Conservation (phyloP, 352 stramenopile species). For the Pythium myriotylum region DNA sequence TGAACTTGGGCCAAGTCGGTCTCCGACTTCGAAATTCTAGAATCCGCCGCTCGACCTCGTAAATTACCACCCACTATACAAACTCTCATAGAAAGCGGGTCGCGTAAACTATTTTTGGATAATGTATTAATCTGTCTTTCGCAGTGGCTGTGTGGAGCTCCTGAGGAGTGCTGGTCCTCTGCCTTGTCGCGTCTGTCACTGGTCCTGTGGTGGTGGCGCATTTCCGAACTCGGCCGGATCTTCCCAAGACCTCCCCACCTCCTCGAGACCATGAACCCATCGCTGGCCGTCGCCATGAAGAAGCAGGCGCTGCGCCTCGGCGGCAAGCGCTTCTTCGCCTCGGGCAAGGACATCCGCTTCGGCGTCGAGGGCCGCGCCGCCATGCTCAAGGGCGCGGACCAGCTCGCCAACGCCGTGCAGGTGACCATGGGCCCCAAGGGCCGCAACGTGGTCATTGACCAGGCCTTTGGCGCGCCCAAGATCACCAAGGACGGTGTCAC, state of each 20-base stretch:
- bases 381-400: constrained; percentile 99
- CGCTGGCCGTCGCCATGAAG: constrained; percentile 65
- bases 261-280: constrained; percentile 62
- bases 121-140: constrained; percentile 7
- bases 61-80: neutral
- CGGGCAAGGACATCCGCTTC: constrained; percentile 99
- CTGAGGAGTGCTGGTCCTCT: constrained; percentile 19
- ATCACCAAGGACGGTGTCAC: constrained; percentile 99
- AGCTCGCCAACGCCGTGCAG: constrained; percentile 99
- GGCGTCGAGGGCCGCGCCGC: constrained; percentile 96
- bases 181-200: constrained; percentile 17
- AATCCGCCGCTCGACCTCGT: neutral
- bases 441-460: constrained; percentile 99
- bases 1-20: constrained; percentile 13
- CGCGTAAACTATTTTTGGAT: constrained; percentile 3
- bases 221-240: constrained; percentile 34
- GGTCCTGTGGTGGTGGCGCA: constrained; percentile 29
- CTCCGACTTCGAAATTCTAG: constrained; percentile 25
- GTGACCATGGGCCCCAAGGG: constrained; percentile 99
- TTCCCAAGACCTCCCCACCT: constrained; percentile 22
- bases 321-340: constrained; percentile 75
- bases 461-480: constrained; percentile 96
- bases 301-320: constrained; percentile 42
- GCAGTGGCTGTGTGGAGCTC: too few species aligned
- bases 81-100: constrained; percentile 6